Conservation (phyloP, 257 asterid species). For the Ajuga chamaepitys region DNA sequence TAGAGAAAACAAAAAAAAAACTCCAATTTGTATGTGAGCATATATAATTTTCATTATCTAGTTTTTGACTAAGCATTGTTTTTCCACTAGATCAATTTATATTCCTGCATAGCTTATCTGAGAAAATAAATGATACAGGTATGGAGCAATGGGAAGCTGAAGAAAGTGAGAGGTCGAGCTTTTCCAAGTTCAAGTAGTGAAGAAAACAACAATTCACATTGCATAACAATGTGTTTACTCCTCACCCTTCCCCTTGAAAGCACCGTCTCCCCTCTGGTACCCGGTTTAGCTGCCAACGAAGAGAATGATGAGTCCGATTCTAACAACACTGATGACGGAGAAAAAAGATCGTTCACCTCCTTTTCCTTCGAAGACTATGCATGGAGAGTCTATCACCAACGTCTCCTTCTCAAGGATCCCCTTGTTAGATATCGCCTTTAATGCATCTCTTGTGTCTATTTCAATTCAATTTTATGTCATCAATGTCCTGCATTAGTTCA, state of each 20-base stretch:
- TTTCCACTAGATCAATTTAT: neutral
- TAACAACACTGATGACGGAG: neutral
- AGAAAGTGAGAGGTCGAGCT: constrained; percentile 63
- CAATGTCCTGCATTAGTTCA: no score
- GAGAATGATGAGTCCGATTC: neutral
- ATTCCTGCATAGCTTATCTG: neutral
- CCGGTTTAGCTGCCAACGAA: neutral
- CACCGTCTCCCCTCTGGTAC: constrained; percentile 35
- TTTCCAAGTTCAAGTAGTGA: constrained; percentile 3
- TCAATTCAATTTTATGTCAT: no score
- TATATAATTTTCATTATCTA: no score
- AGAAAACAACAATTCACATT: neutral
- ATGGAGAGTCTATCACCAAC: constrained; percentile 65
- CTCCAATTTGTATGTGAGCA: no score
- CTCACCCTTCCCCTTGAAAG: constrained; percentile 50
- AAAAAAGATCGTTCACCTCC: constrained; percentile 30
- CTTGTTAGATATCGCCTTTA: constrained; percentile 39
- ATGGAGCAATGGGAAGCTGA: constrained; percentile 78
- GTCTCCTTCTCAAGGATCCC: constrained; percentile 46
- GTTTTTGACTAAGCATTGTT: no score
- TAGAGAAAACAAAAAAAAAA: no score
- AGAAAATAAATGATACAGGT: constrained; percentile 36
- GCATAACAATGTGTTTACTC: constrained; percentile 45
- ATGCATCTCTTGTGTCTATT: no score
- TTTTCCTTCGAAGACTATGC: constrained; percentile 68